A percentile compares a stretch with the other conserved stretches of the same genome.
phyloP scores from a whole-genome alignment of 345 rosid species.

The Citropsis articulata region DNA sequence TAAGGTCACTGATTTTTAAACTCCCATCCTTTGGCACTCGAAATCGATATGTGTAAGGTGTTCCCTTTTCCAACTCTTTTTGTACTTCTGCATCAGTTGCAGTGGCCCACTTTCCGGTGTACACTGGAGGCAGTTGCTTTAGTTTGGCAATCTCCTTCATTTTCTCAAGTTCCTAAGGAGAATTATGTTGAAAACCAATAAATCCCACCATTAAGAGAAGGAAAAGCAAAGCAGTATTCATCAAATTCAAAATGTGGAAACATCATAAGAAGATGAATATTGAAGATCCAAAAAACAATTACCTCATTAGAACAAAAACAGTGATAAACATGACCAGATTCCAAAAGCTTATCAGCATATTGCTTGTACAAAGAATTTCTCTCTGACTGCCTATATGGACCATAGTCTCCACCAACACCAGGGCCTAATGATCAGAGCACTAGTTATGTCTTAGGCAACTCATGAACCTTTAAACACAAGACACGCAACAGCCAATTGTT shows the following conservation, averaged over 20 bases:
- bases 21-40: conserved; percentile 79
- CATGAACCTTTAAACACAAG: neutral
- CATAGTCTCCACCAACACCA: conserved; percentile 73
- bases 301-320: conserved; percentile 94
- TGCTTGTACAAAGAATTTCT: conserved; percentile 80
- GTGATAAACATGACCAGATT: conserved; percentile 83
- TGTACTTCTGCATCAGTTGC: conserved; percentile 63
- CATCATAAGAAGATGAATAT: neutral
- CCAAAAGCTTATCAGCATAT: conserved; percentile 70
- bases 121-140: conserved; percentile 78
- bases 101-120: conserved; percentile 82
- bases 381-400: conserved; percentile 90
- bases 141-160: conserved; percentile 84
- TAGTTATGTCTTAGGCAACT: neutral
- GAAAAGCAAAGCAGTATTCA: neutral
- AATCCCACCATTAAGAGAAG: neutral
- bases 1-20: conserved; percentile 78
- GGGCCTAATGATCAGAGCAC: conserved; percentile 46
- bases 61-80: conserved; percentile 79
- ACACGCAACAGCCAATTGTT: neutral
- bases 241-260: neutral
- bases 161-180: conserved; percentile 76
- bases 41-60: conserved; percentile 75
- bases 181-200: neutral
- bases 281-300: neutral